Base-by-base conservation (phyloP, 352 stramenopile species). In the Pythium grandisporangium region DNA sequence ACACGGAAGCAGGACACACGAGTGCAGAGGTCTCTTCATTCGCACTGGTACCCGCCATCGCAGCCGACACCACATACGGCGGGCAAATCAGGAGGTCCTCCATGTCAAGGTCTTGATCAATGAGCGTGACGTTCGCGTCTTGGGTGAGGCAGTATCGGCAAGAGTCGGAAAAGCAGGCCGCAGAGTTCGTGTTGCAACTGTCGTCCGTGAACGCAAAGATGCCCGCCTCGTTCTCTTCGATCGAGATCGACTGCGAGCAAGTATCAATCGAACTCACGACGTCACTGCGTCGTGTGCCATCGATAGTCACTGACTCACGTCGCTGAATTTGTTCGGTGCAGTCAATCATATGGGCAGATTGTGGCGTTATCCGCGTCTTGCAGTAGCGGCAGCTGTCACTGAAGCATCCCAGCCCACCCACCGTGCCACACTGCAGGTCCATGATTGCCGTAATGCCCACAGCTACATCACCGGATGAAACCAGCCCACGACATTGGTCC, bases 361-460 rank as follows among this genome's bases (percentile, higher is more conserved):
- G 46, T 7, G 7, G 2, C 8, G 51, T 58, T 37, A 24, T 29
- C 14, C 46, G 33, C 23, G 22, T 50, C 42, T 49, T 61, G 47
- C 58, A 68, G 52, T 52, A 68, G 4, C 54, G 54, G 25, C 54
- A 68, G 1, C 35, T 22, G 29, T 46, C 47, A 2, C 41, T 53
- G 19, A 68, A 50, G 27, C 54, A 68, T 4, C 58, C 54, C 13
- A 62, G 30, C 4, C 50, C 50, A n/a, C 54, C 55, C 2, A 12
- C 11, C 11, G 13, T 10, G 2, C 21, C 22, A 13, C 58, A 68
- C 13, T 10, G 47, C 7, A 30, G 17, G 22, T 61, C 41, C 4
- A 42, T 57, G 6, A 61, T 6, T 7, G 44, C 38, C 1, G 37
- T 50, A 32, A 59, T 45, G 5, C 54, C 54, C 17, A 35, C 50